Percentiles rank a stretch among this genome's conserved stretches.
Evolutionary conservation across 169 alveolate genomes (phyloP).

Genomic region (Plasmodium adleri): DNA sequence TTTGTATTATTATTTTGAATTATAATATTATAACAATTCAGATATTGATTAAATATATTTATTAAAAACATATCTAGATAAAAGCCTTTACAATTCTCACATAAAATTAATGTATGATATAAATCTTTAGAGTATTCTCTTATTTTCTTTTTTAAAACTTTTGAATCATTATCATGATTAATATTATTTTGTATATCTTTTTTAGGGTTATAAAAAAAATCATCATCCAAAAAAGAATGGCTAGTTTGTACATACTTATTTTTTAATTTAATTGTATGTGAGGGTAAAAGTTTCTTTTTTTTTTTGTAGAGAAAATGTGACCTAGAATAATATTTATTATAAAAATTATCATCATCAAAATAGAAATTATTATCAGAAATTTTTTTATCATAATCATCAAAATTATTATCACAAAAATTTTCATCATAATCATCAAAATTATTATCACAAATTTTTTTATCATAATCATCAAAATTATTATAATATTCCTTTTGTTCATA

Average conservation of each 20-base stretch:
- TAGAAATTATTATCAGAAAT: too few species aligned
- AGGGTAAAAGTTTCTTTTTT: too few species aligned
- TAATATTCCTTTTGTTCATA: neutral
- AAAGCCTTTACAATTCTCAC: constrained; percentile 55
- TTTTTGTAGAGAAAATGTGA: too few species aligned
- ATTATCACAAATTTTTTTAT: too few species aligned
- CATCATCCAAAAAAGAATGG: neutral
- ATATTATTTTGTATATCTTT: neutral
- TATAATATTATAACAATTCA: neutral
- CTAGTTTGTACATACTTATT: constrained; percentile 46
- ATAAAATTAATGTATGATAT: constrained; percentile 24
- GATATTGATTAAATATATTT: constrained; percentile 6
- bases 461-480: too few species aligned
- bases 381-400: too few species aligned
- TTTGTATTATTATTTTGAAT: too few species aligned
- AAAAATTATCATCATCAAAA: too few species aligned
- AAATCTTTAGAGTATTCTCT: constrained; percentile 26
- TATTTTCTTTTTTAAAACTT: constrained; percentile 2
- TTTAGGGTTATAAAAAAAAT: neutral
- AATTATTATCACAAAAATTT: too few species aligned
- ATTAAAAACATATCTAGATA: constrained; percentile 16
- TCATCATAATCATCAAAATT: too few species aligned
- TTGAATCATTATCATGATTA: neutral
- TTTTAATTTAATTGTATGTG: constrained; percentile 2
- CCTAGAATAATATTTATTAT: too few species aligned